These are phyloP conservation scores for Sporobolomyces phaffii DNA, from an alignment of 768 basidiomycete genomes.

Conservation along the genomic window DNA sequence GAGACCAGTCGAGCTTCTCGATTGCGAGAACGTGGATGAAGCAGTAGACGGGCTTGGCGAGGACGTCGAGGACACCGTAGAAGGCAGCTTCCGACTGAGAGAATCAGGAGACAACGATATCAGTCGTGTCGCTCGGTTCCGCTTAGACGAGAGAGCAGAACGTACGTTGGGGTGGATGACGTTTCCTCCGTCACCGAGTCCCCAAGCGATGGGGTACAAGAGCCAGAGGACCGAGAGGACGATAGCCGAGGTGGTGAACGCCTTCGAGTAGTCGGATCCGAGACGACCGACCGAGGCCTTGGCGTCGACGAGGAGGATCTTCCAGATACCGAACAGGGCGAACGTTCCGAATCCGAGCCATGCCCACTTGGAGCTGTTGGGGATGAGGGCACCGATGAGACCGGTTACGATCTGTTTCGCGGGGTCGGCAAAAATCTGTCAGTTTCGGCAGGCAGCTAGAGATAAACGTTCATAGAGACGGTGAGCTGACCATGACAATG, in stretches of 20 bases:
- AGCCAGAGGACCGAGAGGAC: neutral
- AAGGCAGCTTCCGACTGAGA: neutral
- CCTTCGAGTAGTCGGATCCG: conserved; percentile 1
- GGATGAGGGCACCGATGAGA: conserved; percentile 19
- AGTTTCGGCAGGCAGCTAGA: too few relatives aligned
- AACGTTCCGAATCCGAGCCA: neutral
- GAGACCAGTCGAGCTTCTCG: conserved; percentile 17
- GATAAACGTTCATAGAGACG: too few relatives aligned
- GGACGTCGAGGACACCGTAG: conserved; percentile 52
- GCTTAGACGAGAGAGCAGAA: neutral
- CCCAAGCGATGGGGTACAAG: conserved; percentile 25
- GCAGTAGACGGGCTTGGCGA: conserved; percentile 47
- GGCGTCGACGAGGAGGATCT: conserved; percentile 10
- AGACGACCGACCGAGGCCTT: neutral
- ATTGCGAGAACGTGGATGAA: conserved; percentile 24
- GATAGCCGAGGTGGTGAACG: neutral
- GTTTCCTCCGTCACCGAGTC: conserved; percentile 45
- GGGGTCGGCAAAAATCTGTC: too few relatives aligned
- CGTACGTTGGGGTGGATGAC: conserved; percentile 51
- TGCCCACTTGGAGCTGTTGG: conserved; percentile 13
- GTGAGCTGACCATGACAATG: neutral
- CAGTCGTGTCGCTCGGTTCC: neutral
- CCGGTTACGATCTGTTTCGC: conserved; percentile 5
- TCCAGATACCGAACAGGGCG: conserved; percentile 2
- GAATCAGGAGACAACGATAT: neutral